Percentiles rank a stretch among this genome's conserved stretches.
Conservation (phyloP, 345 rosid species). For the Dovyalis caffra region DNA sequence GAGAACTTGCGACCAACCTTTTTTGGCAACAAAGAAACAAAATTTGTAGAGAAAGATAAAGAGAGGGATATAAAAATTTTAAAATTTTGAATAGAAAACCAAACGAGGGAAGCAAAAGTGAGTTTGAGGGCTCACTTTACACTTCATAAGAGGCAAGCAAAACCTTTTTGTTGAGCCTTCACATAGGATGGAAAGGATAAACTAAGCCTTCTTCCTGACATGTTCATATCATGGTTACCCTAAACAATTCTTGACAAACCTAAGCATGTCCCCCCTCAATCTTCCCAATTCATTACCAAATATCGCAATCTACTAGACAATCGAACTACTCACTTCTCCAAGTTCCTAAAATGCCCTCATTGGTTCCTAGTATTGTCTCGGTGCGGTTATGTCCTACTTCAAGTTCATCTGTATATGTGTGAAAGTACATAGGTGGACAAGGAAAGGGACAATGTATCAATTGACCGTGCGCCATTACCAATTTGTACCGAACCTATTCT, state of each 20-base stretch:
- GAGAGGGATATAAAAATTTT: background rate
- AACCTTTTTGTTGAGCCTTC: constrained; percentile 16
- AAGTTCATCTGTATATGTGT: background rate
- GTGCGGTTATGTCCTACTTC: background rate
- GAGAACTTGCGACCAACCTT: constrained; percentile 23
- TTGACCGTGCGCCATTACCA: background rate
- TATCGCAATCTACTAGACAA: constrained; percentile 16
- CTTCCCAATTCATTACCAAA: constrained; percentile 6
- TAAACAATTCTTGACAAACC: constrained; percentile 31
- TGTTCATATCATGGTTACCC: constrained; percentile 34
- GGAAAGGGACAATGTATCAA: background rate
- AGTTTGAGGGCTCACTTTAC: constrained; percentile 29
- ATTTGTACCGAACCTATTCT: background rate
- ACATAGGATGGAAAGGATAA: constrained; percentile 31
- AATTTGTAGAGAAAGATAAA: background rate
- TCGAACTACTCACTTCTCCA: background rate
- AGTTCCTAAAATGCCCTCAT: background rate
- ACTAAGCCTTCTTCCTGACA: constrained; percentile 22
- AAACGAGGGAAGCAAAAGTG: constrained; percentile 19
- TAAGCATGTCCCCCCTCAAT: constrained; percentile 26
- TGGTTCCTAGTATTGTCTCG: background rate
- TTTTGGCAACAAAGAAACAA: constrained; percentile 11
- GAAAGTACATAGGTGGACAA: background rate
- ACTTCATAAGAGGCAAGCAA: constrained; percentile 23
- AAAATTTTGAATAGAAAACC: constrained; percentile 20